Percentiles rank a stretch among this genome's conserved stretches.
phyloP scores from a whole-genome alignment of 1,139 yeast genomes.

The Zygosaccharomyces pseudobailii region DNA sequence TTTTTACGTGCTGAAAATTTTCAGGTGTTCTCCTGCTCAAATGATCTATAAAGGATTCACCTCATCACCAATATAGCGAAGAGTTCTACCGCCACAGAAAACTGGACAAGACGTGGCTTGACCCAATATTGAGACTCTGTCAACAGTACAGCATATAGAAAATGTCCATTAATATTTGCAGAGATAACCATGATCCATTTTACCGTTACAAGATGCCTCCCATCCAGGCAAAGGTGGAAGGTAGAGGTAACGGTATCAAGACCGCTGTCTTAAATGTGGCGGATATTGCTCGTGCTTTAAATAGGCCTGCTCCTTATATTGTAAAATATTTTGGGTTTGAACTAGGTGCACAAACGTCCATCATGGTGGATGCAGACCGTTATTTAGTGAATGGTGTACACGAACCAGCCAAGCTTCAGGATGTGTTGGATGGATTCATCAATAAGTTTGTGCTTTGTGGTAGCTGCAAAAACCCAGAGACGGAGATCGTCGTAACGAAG shows the following conservation, averaged over 20 bases:
- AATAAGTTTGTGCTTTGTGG: constrained; percentile 89
- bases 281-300: constrained; percentile 92
- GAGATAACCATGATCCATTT: constrained; percentile 97
- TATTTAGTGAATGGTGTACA: constrained; percentile 94
- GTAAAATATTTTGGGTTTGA: constrained; percentile 95
- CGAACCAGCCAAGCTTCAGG: constrained; percentile 86
- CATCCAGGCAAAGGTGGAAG: constrained; percentile 94
- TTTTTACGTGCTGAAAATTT: constrained; percentile 11
- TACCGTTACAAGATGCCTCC: constrained; percentile 99
- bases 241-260: constrained; percentile 98
- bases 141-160: constrained; percentile 6
- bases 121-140: neutral
- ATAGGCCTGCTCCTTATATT: constrained; percentile 87
- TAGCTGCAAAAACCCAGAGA: constrained; percentile 95
- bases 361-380: constrained; percentile 76
- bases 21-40: neutral
- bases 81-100: neutral
- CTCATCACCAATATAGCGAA: neutral
- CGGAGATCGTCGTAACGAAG: constrained; percentile 79
- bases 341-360: constrained; percentile 91
- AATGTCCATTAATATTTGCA: constrained; percentile 93
- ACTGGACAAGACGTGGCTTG: neutral
- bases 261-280: constrained; percentile 87
- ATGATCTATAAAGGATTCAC: constrained; percentile 1
- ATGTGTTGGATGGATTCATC: constrained; percentile 89